These are phyloP conservation scores for Eucalyptus cloeziana DNA, from an alignment of 345 rosid species.

Conservation along the genomic window DNA sequence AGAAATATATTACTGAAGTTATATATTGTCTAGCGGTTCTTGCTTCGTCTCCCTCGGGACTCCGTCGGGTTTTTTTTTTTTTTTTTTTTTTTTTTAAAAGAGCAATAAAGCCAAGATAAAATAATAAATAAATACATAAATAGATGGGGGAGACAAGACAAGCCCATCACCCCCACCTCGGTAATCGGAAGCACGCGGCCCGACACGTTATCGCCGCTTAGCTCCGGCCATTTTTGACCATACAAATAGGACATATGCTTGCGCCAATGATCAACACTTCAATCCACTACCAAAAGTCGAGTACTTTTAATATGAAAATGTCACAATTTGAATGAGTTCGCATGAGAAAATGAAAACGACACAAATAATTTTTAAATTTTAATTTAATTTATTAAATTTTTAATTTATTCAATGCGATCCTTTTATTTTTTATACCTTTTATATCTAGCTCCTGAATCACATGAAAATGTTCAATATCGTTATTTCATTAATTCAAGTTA, in stretches of 20 bases:
- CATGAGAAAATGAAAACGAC: not conserved
- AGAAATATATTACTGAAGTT: not conserved
- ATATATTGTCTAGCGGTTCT: not conserved
- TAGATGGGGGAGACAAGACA: not conserved
- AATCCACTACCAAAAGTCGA: not conserved
- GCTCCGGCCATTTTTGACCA: not conserved
- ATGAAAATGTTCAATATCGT: fast-evolving
- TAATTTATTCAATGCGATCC: fast-evolving
- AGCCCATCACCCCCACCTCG: not conserved
- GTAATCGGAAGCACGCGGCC: not conserved
- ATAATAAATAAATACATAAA: not conserved
- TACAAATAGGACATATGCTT: not conserved
- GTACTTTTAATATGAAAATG: not conserved
- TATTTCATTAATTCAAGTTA: not conserved
- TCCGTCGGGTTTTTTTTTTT: not conserved
- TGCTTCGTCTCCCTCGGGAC: not conserved
- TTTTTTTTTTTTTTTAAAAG: not conserved
- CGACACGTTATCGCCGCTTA: not conserved
- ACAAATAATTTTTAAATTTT: fast-evolving
- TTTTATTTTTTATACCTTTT: fast-evolving
- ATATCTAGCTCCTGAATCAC: fast-evolving
- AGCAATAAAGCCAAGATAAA: not conserved
- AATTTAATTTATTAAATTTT: fast-evolving
- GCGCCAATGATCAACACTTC: not conserved
- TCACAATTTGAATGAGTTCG: not conserved